Conservation (phyloP, 2,329 filamentous ascomycete genomes). For the Cytospora mali region DNA sequence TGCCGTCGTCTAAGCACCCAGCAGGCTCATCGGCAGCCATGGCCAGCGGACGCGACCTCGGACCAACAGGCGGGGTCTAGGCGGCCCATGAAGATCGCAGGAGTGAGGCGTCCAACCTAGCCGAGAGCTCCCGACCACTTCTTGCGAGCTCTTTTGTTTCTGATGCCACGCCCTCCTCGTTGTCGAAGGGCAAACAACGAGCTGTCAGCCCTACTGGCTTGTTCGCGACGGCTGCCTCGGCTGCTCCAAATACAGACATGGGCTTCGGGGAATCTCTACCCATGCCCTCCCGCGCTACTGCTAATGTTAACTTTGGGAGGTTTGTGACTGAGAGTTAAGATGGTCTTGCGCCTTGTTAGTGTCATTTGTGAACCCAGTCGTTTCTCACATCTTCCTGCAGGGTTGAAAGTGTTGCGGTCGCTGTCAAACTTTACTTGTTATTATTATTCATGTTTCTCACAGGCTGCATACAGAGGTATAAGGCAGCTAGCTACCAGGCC, state of each 20-base stretch:
- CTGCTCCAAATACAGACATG: constrained; percentile 10
- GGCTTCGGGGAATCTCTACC: constrained; percentile 18
- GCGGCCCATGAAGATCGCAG: constrained; percentile 16
- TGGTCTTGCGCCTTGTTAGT: neutral
- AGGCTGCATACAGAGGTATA: neutral
- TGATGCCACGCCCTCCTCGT: neutral
- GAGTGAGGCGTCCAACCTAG: constrained; percentile 13
- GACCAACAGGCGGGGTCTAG: constrained; percentile 31
- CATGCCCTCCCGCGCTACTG: constrained; percentile 1
- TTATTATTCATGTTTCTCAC: neutral
- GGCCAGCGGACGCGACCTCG: constrained; percentile 60
- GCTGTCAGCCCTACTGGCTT: constrained; percentile 10
- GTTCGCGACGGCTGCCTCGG: constrained; percentile 7
- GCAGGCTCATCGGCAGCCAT: constrained; percentile 46
- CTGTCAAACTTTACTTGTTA: neutral
- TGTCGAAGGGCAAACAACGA: constrained; percentile 9
- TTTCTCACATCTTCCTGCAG: neutral
- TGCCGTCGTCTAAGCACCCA: constrained; percentile 47
- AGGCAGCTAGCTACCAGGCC: neutral
- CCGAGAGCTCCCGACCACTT: constrained; percentile 23
- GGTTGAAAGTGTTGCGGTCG: neutral
- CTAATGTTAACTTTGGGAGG: constrained; percentile 3
- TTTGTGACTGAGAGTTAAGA: neutral
- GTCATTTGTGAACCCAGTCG: neutral
- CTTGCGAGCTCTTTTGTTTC: constrained; percentile 16